Base-by-base conservation (phyloP, 31 red algal species). In the Asparagopsis taxiformis region DNA sequence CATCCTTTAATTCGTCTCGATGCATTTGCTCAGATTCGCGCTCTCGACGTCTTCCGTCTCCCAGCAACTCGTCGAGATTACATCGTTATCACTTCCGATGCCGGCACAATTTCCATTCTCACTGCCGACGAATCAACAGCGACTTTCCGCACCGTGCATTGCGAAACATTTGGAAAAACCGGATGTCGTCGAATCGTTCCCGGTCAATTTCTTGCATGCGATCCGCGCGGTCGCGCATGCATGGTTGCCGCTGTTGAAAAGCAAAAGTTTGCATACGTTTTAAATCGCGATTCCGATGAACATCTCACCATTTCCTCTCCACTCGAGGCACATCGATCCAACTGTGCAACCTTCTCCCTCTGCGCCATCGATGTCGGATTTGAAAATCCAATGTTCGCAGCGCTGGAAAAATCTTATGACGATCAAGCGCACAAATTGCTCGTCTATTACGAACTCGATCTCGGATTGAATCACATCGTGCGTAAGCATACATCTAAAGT, bases 361-460 rank as follows among this genome's bases (percentile, higher is more conserved):
- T 61, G 64, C 3, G 85, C 63, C 17, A 39, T 79, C 22, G 91
- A 94, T 62, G 91, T 89, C 33, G 91, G 91, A 33, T 94, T 56
- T 51, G 91, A 89, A 30, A 94, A 94, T 39, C 91, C 91, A 10
- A 38, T 89, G 41, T 94, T 94, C 72, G 91, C 83, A 4, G 74
- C 75, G 2, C 63, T 94, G 10, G 91, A 94, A 58, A 62, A 69
- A 15, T 24, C 46, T 3, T 89, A 84, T 55, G n/a, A 90, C 0
- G 54, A 75, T 0, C 24, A 50, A 16, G 56, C 65, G 20, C 59
- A 79, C 28, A 79, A 79, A 22, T 22, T 83, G 23, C 65, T 94
- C 17, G 84, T 84, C n/a, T 79, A 70, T 31, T 94, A 94, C 71
- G 84, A 94, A 58, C 68, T 94, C 5, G 91, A 94, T 62, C 74